These are phyloP conservation scores for Anthracocystis walkeri DNA, from an alignment of 1,284 basidiomycete species.

Conservation along the genomic window DNA sequence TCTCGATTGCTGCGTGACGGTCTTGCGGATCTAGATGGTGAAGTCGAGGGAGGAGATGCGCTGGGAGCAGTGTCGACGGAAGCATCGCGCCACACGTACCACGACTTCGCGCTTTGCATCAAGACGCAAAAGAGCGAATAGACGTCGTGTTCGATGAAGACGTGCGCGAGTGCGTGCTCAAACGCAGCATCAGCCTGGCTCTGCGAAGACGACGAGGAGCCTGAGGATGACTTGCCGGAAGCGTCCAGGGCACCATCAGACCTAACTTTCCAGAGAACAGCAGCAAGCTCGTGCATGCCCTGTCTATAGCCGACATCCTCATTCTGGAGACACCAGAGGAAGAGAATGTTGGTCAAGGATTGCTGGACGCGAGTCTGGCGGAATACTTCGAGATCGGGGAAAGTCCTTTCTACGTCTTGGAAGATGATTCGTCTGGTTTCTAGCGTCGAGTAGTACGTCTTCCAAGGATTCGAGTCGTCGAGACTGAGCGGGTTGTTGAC, in stretches of 20 bases:
- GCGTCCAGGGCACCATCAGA: constrained; percentile 26
- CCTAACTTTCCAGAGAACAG: constrained; percentile 56
- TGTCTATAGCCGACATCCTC: constrained; percentile 65
- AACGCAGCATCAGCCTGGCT: constrained; percentile 25
- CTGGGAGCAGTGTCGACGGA: constrained; percentile 4
- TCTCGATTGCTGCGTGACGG: not conserved
- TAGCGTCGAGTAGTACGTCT: constrained; percentile 51
- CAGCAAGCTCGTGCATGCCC: constrained; percentile 69
- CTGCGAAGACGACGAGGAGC: not conserved
- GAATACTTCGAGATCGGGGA: constrained; percentile 57
- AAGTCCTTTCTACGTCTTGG: constrained; percentile 59
- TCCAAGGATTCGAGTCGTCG: constrained; percentile 63
- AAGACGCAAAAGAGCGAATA: constrained; percentile 56
- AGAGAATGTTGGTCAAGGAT: constrained; percentile 55
- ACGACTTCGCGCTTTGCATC: constrained; percentile 55
- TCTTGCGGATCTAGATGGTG: constrained; percentile 11
- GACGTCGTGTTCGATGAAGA: constrained; percentile 60
- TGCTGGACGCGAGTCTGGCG: constrained; percentile 36
- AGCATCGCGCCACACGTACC: constrained; percentile 57
- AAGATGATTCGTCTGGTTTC: constrained; percentile 51
- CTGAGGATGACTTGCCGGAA: not conserved
- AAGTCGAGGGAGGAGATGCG: constrained; percentile 4
- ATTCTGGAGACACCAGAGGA: constrained; percentile 61
- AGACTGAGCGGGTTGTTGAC: constrained; percentile 66
- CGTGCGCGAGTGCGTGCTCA: constrained; percentile 33